These are phyloP conservation scores for Trichoderma sp. DNA, from an alignment of 2,329 filamentous ascomycete species.

Conservation along the genomic window DNA sequence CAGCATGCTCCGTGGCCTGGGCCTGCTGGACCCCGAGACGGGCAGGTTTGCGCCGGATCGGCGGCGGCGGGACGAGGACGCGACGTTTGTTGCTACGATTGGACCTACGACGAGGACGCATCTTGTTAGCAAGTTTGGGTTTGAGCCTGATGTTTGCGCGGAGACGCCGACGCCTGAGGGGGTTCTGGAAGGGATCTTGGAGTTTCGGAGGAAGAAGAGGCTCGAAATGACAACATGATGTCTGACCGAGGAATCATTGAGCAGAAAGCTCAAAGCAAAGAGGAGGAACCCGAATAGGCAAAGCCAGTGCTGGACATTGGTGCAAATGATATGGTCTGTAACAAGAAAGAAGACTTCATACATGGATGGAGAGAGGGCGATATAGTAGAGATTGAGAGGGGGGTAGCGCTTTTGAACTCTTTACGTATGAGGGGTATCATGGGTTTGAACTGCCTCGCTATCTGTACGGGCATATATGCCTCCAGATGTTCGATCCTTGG, in stretches of 20 bases:
- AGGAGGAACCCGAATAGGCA: background rate
- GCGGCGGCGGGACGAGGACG: slow-evolving; percentile 38
- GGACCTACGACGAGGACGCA: slow-evolving; percentile 88
- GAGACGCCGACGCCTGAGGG: slow-evolving; percentile 81
- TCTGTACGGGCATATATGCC: slow-evolving; percentile 1
- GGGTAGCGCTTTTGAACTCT: slow-evolving; percentile 2
- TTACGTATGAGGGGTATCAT: slow-evolving; percentile 20
- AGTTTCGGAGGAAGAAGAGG: slow-evolving; percentile 31
- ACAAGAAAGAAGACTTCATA: background rate
- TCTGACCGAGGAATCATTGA: background rate
- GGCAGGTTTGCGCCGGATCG: slow-evolving; percentile 40
- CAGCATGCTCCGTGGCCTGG: slow-evolving; percentile 58
- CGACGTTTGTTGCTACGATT: slow-evolving; percentile 78
- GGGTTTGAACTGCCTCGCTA: slow-evolving; percentile 11
- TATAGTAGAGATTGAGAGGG: background rate
- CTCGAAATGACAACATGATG: background rate
- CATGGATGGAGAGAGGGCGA: background rate
- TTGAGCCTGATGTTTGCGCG: slow-evolving; percentile 78
- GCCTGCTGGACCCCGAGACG: slow-evolving; percentile 52
- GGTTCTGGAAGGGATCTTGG: slow-evolving; percentile 67
- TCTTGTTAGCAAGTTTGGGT: slow-evolving; percentile 64
- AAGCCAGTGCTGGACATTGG: slow-evolving; percentile 6
- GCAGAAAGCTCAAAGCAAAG: background rate
- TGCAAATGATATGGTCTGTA: background rate
- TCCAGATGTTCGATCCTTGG: background rate